These are phyloP conservation scores for Annona cherimola DNA, from an alignment of 164 flowering plant species.

Conservation along the genomic window DNA sequence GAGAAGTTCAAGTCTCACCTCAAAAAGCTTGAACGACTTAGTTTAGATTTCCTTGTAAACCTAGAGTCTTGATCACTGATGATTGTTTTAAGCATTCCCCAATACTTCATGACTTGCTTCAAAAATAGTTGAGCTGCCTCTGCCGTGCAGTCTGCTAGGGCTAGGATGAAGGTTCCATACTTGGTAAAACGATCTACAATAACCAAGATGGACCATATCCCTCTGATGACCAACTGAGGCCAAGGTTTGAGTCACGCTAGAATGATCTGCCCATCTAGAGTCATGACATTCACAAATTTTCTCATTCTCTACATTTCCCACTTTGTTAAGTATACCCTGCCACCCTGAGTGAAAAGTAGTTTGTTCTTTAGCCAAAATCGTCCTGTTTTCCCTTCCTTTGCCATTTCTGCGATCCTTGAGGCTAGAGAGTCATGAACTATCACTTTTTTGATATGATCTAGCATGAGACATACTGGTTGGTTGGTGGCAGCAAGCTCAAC, in stretches of 20 bases:
- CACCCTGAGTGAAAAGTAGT: neutral
- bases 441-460: neutral
- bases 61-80: neutral
- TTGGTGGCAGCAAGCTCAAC: neutral
- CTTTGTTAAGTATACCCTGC: neutral
- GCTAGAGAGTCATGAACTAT: no score
- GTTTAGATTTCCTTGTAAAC: neutral
- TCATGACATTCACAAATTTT: slow-evolving; percentile 2
- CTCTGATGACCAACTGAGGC: neutral
- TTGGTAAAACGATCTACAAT: no score
- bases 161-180: no score
- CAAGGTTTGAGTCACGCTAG: neutral
- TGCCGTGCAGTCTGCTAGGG: neutral
- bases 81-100: no score
- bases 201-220: neutral
- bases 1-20: neutral
- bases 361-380: neutral
- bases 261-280: neutral
- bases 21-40: neutral
- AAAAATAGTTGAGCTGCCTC: neutral
- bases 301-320: neutral
- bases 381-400: no score
- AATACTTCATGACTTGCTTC: no score
- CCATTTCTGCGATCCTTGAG: no score
- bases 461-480: neutral